Base-by-base conservation (phyloP, 805 yeast genomes). In the Metschnikowia gelsemii region DNA sequence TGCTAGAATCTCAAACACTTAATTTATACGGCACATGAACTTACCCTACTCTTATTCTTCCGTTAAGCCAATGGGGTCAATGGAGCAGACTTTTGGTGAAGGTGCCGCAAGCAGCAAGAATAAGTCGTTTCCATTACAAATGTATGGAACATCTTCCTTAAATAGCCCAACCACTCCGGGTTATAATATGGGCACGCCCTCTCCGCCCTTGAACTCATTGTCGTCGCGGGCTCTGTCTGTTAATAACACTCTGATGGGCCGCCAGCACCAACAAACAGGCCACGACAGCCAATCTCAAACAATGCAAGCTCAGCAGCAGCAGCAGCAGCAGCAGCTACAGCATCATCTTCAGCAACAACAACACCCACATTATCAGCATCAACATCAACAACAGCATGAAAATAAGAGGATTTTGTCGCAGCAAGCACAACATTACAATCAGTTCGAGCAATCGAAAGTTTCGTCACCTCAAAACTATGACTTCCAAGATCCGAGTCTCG, bases 121-220 rank as follows among this genome's bases (percentile, higher is more conserved):
- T 11, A 44, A 44, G 32, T 33, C 48, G 7, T 40, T 32, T 21
- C 40, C 51, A 1, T 19, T 35, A 25, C 51, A 42, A 23, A 40
- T 40, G 43, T 48, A 42, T 19, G 43, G 41, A 1, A 35, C 30
- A 22, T 23, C 45, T 2, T 21, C 40, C 4, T 26, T 23, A 17
- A 41, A 25, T 11, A 45, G 38, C 35, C 36, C 41, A 7, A 28
- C 25, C 23, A 16, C 42, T 3, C 21, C 24, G 25, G 33, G 40
- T 3, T 45, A 42, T 18, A 30, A n/a, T n/a, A 14, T 41, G 24
- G 47, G 44, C 30, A 38, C 49, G 13, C 49, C 42, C 7, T 42
- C 46, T 13, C 46, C 47, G 3, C 44, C 45, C 3, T 32, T 46
- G 17, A 11, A 37, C 6, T 32, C 51, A 1, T 25, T 46, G 14